phyloP scores from a whole-genome alignment of 176 grass and related monocot genomes.

The maize (Zea mays) region Zm-B73-REFERENCE-NAM-5.0 NC_050101.1:159026501-159027000 shows the following conservation, averaged over 20 bases:
- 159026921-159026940: conserved; percentile 83
- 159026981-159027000: too few species aligned
- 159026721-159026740: conserved; percentile 62
- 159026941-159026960: conserved; percentile 38
- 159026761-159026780: conserved; percentile 58
- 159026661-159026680: conserved; percentile 94
- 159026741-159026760: conserved; percentile 65
- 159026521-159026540: conserved; percentile 97
- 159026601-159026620: too few species aligned
- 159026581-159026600: neutral
- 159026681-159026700: conserved; percentile 99
- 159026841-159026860: conserved; percentile 78
- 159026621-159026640: too few species aligned
- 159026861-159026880: conserved; percentile 67
- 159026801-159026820: conserved; percentile 55
- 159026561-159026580: conserved; percentile 54
- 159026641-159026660: conserved; percentile 45
- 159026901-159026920: conserved; percentile 91
- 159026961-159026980: too few species aligned
- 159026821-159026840: conserved; percentile 49
- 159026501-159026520: conserved; percentile 88
- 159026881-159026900: conserved; percentile 82
- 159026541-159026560: conserved; percentile 97
- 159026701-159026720: conserved; percentile 62
- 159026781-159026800: conserved; percentile 48